Evolutionary conservation across 768 basidiomycete species (phyloP), one percentile per base, ranked within the genome.

Genomic region (Boletus eberwhitei): DNA sequence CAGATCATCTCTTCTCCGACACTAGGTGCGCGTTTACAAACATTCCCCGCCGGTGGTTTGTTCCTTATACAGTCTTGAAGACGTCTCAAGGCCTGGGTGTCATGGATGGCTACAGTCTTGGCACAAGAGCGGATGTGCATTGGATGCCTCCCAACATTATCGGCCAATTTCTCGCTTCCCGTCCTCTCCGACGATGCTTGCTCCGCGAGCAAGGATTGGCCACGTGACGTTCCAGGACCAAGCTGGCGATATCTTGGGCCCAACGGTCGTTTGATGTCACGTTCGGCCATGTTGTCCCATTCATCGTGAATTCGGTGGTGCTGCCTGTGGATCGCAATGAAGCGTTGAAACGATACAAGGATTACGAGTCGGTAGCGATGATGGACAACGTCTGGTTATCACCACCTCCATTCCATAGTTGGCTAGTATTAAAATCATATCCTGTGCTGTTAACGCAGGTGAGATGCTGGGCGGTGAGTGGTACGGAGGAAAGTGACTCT

Each of bases 1-100:
- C 57, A 63, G 48, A 69, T 59, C 54, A 52, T 47, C 14, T 12
- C 8, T 32, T 12, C 31, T 32, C 0, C 31, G 9, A 12, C 12
- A 42, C 24, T 16, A 22, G 41, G 41, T 16, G 14, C 22, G 21
- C 36, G 17, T 24, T 17, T 24, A 11, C 41, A 22, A 9, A 11
- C 41, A 6, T 24, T 42, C 5, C 24, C 9, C 24, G 24, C 9
- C 8, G 9, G 22, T 24, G 2, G 8, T 42, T 26, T 16, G 16
- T 22, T 8, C 16, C 16, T 24, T 2, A 1, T 22, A 24, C 22
- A 17, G 22, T 41, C 14, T 16, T 22, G 21, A 40, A 14, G 21
- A 19, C 5, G 31, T 44, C 26, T 8, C 9, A n/a, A 29, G 16
- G 13, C n/a, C n/a, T n/a, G n/a, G 21, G 39, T 24, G 35, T 24